Evolutionary conservation across 306 rosid species (phyloP).

Genomic region (Oemleria cerasiformis): DNA sequence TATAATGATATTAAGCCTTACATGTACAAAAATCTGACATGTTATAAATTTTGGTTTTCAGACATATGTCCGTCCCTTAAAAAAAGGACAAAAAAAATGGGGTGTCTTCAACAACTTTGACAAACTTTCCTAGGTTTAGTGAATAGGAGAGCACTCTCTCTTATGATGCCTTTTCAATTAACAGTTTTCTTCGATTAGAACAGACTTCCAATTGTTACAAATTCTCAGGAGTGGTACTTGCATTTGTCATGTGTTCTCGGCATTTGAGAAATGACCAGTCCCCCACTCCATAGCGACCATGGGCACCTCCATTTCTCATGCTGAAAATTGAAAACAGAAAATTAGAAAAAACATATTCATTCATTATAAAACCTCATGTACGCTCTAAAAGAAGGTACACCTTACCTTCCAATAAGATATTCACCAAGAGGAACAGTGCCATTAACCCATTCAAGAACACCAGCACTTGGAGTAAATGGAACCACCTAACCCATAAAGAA

Average conservation of each 20-base stretch:
- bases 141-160: not conserved
- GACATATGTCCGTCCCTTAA: not conserved
- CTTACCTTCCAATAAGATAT: slow-evolving; percentile 87
- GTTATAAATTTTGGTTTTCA: not conserved
- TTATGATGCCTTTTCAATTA: not conserved
- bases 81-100: not conserved
- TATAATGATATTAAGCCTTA: not conserved
- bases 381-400: slow-evolving; percentile 7
- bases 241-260: slow-evolving; percentile 75
- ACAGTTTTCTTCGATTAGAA: not conserved
- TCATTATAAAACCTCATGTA: slow-evolving; percentile 9
- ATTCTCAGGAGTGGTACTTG: slow-evolving; percentile 29
- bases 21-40: not conserved
- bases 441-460: slow-evolving; percentile 98
- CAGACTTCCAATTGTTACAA: not conserved
- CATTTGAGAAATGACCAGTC: slow-evolving; percentile 84
- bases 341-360: slow-evolving; percentile 15
- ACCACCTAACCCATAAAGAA: slow-evolving; percentile 55
- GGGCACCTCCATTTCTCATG: slow-evolving; percentile 82
- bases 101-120: not conserved
- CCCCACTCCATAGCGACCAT: slow-evolving; percentile 73
- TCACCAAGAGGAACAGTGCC: slow-evolving; percentile 96
- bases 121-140: not conserved
- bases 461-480: slow-evolving; percentile 99
- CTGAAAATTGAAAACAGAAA: slow-evolving; percentile 35